These are phyloP conservation scores for Chimonanthus praecox DNA, from an alignment of 164 flowering plant genomes.

Conservation along the genomic window DNA sequence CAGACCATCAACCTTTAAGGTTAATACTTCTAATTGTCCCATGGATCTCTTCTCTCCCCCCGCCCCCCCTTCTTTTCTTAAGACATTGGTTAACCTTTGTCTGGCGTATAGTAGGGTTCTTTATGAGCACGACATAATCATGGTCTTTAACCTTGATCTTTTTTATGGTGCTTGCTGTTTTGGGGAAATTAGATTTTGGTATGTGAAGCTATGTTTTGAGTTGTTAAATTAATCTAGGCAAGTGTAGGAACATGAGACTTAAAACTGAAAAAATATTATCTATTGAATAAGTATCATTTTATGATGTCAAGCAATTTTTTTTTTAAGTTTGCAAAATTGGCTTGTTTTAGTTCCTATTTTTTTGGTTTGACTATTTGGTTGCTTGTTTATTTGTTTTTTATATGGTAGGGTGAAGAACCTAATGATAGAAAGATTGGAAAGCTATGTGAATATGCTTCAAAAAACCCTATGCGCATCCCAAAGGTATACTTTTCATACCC, in stretches of 20 bases:
- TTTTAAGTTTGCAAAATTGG: not conserved
- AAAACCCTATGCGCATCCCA: constrained; percentile 89
- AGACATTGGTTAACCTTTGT: too few species aligned
- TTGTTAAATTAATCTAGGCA: too few species aligned
- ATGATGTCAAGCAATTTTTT: not conserved
- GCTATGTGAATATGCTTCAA: constrained; percentile 91
- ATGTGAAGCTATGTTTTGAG: too few species aligned
- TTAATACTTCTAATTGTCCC: too few species aligned
- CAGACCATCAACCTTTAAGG: too few species aligned
- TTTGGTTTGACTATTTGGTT: not conserved
- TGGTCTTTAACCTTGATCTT: too few species aligned
- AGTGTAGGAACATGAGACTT: not conserved
- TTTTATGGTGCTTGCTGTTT: too few species aligned
- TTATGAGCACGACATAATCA: too few species aligned
- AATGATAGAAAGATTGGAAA: constrained; percentile 92
- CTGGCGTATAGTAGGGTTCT: too few species aligned
- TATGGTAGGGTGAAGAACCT: constrained; percentile 74
- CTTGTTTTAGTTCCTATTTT: not conserved
- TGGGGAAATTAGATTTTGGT: too few species aligned
- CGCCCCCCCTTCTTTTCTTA: too few species aligned
- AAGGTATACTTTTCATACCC: constrained; percentile 46
- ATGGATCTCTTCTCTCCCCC: too few species aligned
- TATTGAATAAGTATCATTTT: not conserved
- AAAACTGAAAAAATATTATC: not conserved
- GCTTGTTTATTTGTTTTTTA: not conserved